phyloP scores from a whole-genome alignment of 345 rosid genomes.

The Eucalyptus sp. region DNA sequence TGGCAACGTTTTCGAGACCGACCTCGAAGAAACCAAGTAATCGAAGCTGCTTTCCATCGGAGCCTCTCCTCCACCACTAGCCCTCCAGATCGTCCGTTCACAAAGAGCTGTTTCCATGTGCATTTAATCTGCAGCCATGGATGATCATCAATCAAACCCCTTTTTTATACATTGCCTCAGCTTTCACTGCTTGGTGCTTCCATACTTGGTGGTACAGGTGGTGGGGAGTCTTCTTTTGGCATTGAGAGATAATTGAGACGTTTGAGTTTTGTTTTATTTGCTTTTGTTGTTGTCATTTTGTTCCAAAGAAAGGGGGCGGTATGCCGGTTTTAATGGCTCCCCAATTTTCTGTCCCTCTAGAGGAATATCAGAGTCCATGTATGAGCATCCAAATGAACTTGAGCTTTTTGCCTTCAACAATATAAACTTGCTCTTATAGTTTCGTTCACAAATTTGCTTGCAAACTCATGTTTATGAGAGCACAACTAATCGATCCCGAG shows the following conservation, averaged over 20 bases:
- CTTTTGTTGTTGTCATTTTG: not conserved
- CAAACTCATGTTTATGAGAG: not conserved
- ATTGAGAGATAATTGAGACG: not conserved
- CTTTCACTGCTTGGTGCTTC: not conserved
- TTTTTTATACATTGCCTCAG: slow-evolving; percentile 28
- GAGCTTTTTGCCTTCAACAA: not conserved
- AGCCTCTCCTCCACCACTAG: not conserved
- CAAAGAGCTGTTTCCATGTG: slow-evolving; percentile 51
- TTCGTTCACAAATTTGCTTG: not conserved
- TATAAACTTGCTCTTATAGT: not conserved
- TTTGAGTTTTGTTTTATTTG: not conserved
- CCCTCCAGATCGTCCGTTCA: slow-evolving; percentile 34
- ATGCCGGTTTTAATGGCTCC: slow-evolving; percentile 23
- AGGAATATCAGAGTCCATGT: not conserved
- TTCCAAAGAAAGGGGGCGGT: not conserved
- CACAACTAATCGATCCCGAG: not conserved
- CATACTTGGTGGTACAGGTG: not conserved
- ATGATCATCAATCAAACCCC: slow-evolving; percentile 9
- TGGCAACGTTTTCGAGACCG: slow-evolving; percentile 18
- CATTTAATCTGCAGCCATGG: slow-evolving; percentile 58
- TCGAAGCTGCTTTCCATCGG: not conserved
- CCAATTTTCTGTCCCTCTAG: not conserved
- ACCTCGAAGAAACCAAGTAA: slow-evolving; percentile 8
- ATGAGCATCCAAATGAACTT: not conserved
- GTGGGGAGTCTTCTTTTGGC: not conserved